phyloP scores from a whole-genome alignment of 139 green algal genomes.

The Astrephomene gubernaculifera region DNA sequence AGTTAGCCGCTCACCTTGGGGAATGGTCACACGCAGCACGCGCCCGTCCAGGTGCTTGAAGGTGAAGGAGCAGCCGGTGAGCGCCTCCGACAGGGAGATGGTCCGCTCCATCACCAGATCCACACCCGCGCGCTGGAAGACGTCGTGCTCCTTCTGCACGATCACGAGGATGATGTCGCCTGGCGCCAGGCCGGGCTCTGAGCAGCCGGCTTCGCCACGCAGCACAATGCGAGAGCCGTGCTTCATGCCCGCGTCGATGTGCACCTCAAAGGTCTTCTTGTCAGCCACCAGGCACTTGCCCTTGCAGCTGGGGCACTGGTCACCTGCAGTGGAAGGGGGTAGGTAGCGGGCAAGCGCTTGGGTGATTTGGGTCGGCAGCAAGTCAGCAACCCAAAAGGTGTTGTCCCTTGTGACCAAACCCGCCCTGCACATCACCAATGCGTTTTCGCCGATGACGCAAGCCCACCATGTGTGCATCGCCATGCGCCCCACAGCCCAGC shows the following conservation, averaged over 20 bases:
- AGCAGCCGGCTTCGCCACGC: conserved; percentile 91
- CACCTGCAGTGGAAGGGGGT: no score
- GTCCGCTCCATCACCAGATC: conserved; percentile 94
- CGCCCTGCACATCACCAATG: no score
- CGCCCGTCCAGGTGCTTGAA: conserved; percentile 92
- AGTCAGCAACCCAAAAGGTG: no score
- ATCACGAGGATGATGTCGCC: conserved; percentile 98
- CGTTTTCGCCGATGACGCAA: no score
- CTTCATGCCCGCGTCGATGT: conserved; percentile 94
- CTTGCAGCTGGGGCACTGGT: conserved; percentile 86
- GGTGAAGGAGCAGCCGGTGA: conserved; percentile 87
- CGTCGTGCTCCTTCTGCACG: conserved; percentile 91
- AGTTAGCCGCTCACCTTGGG: conserved; percentile 20
- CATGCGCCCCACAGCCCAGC: no score
- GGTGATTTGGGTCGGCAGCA: no score
- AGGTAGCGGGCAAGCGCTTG: no score
- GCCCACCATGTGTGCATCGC: no score
- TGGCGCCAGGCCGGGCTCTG: conserved; percentile 77
- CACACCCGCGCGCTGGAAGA: conserved; percentile 90
- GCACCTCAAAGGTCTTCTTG: conserved; percentile 98
- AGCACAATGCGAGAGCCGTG: conserved; percentile 90
- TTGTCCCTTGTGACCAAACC: no score
- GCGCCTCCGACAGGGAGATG: conserved; percentile 91
- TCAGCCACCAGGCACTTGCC: conserved; percentile 86
- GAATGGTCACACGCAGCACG: conserved; percentile 77